Conservation (phyloP, 2,329 filamentous ascomycete species). For the Claviceps purpurea region DNA sequence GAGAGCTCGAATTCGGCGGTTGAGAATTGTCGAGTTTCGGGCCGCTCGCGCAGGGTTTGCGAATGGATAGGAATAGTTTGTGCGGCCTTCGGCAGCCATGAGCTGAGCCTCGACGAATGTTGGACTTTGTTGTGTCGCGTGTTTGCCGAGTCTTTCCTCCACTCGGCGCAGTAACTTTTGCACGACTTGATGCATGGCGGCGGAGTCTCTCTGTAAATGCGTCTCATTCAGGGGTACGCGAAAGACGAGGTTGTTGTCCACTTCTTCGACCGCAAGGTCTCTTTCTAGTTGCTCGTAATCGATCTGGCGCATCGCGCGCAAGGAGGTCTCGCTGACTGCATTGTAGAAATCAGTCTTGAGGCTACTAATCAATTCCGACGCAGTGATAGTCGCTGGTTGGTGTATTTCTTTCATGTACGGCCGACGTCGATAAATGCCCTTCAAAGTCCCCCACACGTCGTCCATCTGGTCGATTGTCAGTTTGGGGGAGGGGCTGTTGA, state of each 20-base stretch:
- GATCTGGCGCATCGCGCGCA: constrained; percentile 11
- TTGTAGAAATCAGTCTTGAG: constrained; percentile 18
- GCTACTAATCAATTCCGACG: constrained; percentile 15
- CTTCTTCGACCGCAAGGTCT: constrained; percentile 17
- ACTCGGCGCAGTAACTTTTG: constrained; percentile 17
- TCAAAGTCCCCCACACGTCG: constrained; percentile 18
- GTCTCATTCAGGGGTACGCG: constrained; percentile 12
- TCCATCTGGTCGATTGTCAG: constrained; percentile 18
- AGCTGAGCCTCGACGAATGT: constrained; percentile 17
- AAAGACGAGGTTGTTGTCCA: constrained; percentile 7
- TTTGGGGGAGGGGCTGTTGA: constrained; percentile 5
- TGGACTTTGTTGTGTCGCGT: constrained; percentile 10
- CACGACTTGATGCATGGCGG: constrained; percentile 16
- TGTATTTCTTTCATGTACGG: constrained; percentile 24
- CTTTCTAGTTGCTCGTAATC: constrained; percentile 19
- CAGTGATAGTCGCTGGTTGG: constrained; percentile 15
- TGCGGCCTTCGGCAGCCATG: constrained; percentile 9
- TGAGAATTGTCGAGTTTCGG: constrained; percentile 15
- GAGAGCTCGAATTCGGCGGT: constrained; percentile 17
- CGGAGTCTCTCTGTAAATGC: constrained; percentile 17
- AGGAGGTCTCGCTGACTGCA: constrained; percentile 10
- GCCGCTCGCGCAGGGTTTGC: constrained; percentile 15
- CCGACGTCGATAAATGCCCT: constrained; percentile 17
- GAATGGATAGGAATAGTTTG: constrained; percentile 15
- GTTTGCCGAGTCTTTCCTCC: constrained; percentile 11